Evolutionary conservation across 1,284 basidiomycete genomes (phyloP).

Genomic region (Fomes fomentarius): DNA sequence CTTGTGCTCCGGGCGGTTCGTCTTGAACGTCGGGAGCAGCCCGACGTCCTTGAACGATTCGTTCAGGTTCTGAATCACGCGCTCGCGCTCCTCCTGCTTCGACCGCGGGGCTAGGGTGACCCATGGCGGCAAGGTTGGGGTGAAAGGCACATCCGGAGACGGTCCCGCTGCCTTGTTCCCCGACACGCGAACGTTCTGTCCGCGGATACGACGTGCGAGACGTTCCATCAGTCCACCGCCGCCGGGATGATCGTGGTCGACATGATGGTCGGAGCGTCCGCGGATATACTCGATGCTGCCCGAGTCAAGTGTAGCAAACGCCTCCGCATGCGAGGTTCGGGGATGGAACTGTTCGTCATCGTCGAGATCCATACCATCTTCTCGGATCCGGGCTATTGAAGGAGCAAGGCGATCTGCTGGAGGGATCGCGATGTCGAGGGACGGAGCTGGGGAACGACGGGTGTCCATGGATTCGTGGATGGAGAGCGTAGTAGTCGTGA

Average conservation of each 20-base stretch:
- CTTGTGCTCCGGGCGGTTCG: conserved; percentile 28
- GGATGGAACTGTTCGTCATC: conserved; percentile 42
- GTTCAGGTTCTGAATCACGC: conserved; percentile 69
- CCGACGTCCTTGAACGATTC: conserved; percentile 80
- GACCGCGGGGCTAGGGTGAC: conserved; percentile 61
- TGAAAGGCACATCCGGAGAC: conserved; percentile 33
- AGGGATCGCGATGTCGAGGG: conserved; percentile 15
- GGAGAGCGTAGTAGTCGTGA: conserved; percentile 10
- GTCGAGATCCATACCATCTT: conserved; percentile 37
- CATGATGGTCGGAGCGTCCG: conserved; percentile 30
- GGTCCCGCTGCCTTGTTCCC: conserved; percentile 25
- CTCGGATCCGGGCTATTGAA: conserved; percentile 11
- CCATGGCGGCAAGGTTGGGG: conserved; percentile 59
- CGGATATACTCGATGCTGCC: conserved; percentile 56
- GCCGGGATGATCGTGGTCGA: conserved; percentile 29
- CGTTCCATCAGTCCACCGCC: conserved; percentile 23
- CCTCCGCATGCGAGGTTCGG: conserved; percentile 74
- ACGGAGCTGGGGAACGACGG: conserved; percentile 18
- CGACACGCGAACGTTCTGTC: conserved; percentile 24
- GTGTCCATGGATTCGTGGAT: conserved; percentile 19
- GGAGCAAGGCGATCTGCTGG: conserved; percentile 5
- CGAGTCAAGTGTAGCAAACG: conserved; percentile 71
- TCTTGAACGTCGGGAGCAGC: conserved; percentile 58
- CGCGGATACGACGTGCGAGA: conserved; percentile 29
- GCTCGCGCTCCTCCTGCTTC: conserved; percentile 66